phyloP scores from a whole-genome alignment of 2,329 filamentous ascomycete species.

The Monosporascus sp. region DNA sequence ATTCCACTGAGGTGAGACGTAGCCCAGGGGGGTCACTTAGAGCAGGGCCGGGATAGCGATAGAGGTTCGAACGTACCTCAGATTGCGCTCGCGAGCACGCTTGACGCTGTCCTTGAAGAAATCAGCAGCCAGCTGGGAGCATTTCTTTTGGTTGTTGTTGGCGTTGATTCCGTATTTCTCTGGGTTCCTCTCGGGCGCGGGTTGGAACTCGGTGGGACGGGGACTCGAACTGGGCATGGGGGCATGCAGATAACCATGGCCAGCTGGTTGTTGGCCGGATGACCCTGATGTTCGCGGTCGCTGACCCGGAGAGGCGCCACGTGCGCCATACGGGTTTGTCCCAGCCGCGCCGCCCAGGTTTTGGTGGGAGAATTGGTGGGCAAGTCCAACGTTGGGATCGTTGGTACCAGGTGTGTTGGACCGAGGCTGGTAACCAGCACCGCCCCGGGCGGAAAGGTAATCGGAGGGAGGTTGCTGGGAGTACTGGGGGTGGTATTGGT shows the following conservation, averaged over 20 bases:
- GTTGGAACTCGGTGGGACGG: slow-evolving; percentile 65
- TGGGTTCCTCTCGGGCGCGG: slow-evolving; percentile 79
- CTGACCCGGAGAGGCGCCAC: slow-evolving; percentile 64
- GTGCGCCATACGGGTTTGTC: slow-evolving; percentile 62
- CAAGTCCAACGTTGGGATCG: slow-evolving; percentile 84
- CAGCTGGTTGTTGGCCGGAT: slow-evolving; percentile 52
- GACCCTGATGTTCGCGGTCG: slow-evolving; percentile 82
- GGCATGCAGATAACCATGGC: slow-evolving; percentile 61
- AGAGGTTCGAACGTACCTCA: slow-evolving; percentile 58
- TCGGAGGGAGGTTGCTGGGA: slow-evolving; percentile 15
- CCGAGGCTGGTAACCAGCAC: slow-evolving; percentile 42
- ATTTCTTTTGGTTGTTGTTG: slow-evolving; percentile 68
- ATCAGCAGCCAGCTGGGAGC: slow-evolving; percentile 68
- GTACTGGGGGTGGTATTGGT: slow-evolving; percentile 47
- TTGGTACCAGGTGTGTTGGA: slow-evolving; percentile 60
- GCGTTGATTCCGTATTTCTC: slow-evolving; percentile 66
- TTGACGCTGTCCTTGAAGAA: slow-evolving; percentile 99
- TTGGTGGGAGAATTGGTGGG: slow-evolving; percentile 95
- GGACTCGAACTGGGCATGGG: slow-evolving; percentile 59
- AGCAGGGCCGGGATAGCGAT: neutral
- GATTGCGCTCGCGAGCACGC: slow-evolving; percentile 88
- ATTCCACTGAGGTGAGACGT: neutral
- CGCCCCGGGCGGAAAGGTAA: slow-evolving; percentile 24
- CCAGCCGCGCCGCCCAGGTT: slow-evolving; percentile 75
- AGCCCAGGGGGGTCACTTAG: neutral